Conservation (phyloP, 768 basidiomycete species). For the Boletus subcaerulescens region DNA sequence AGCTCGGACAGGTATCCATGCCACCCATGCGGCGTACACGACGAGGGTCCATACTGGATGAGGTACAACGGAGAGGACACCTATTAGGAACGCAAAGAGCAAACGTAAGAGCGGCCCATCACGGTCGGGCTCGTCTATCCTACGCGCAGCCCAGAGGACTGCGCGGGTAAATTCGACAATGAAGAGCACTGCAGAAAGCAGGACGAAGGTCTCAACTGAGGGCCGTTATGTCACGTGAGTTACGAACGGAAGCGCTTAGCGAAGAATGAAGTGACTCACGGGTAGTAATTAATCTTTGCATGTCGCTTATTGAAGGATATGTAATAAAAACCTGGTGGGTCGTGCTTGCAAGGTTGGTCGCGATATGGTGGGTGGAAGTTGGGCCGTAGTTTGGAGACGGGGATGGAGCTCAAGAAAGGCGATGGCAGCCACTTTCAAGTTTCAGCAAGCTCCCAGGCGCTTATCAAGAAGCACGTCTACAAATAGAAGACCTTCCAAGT, state of each 20-base stretch:
- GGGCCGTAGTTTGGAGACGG: not conserved
- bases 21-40: not conserved
- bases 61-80: not conserved
- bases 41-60: not conserved
- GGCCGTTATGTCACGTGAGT: not conserved
- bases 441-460: not conserved
- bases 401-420: not conserved
- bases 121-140: not conserved
- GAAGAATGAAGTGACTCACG: not conserved
- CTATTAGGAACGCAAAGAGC: not conserved
- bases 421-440: not conserved
- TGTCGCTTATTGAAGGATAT: too few relatives aligned
- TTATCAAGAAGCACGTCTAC: conserved; percentile 1
- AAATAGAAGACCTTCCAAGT: conserved; percentile 4
- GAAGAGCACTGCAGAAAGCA: not conserved
- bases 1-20: not conserved
- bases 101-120: conserved; percentile 2
- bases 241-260: not conserved
- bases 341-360: not conserved
- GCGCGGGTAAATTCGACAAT: conserved; percentile 6
- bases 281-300: too few relatives aligned
- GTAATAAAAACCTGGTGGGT: too few relatives aligned
- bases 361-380: too few relatives aligned
- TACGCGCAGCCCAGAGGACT: not conserved
- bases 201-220: conserved; percentile 7